A percentile compares a stretch with the other conserved stretches of the same genome.
Evolutionary conservation across 305 asterid species (phyloP).

Genomic region (Ilex paraguariensis): DNA sequence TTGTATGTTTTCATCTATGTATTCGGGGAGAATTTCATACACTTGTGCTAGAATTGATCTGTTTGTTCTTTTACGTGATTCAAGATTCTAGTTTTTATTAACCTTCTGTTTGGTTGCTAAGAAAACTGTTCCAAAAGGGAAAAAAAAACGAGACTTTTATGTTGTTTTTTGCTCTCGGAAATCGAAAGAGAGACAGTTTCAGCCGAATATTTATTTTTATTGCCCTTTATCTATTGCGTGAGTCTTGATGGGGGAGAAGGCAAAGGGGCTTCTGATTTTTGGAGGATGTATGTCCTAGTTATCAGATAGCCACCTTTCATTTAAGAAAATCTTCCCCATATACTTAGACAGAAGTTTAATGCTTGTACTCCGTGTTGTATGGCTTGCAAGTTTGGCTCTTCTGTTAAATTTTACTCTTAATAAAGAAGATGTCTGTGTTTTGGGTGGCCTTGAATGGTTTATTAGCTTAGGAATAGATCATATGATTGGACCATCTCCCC

Average conservation of each 20-base stretch:
- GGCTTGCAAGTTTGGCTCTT: conserved; percentile 41
- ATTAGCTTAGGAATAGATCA: background rate
- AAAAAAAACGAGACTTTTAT: no score
- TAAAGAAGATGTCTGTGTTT: background rate
- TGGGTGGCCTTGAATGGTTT: no score
- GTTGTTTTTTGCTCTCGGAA: background rate
- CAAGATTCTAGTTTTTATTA: no score
- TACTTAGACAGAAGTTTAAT: conserved; percentile 38
- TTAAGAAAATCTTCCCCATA: conserved; percentile 17
- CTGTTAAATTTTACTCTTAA: background rate
- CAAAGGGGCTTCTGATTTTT: conserved; percentile 9
- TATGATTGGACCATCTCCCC: background rate
- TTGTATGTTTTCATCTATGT: background rate
- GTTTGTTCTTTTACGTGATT: no score
- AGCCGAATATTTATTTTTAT: background rate
- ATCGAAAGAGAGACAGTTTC: background rate
- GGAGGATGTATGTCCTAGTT: conserved; percentile 1
- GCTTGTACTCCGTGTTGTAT: conserved; percentile 25
- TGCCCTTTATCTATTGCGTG: no score
- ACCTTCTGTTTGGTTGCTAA: no score
- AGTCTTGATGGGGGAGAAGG: conserved; percentile 18
- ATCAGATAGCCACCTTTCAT: conserved; percentile 13
- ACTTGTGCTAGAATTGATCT: no score
- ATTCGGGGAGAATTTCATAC: no score
- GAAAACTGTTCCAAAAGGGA: no score